Base-by-base conservation (phyloP, 2,329 filamentous ascomycete genomes). In the Pyricularia sp. region DNA sequence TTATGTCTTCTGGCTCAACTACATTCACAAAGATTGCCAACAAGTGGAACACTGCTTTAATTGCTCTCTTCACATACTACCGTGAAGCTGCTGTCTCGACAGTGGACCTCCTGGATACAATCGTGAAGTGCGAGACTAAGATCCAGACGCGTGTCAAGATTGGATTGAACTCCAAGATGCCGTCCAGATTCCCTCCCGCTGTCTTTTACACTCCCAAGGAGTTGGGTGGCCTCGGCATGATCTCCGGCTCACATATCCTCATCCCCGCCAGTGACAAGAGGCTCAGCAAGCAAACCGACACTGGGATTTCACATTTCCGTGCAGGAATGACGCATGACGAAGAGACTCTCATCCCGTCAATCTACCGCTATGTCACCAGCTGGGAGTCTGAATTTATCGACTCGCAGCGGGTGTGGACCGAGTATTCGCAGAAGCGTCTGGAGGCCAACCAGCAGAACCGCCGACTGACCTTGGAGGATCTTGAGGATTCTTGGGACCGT, bases 11-110 rank as follows among this genome's bases (percentile, higher is more conserved):
- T 66, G 96, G 94, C n/a, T 96, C 91, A 5, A 99, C 94, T 0
- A 99, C 94, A 0, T 99, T 99, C 78, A 99, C 94, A 60, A 99
- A 99, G 83, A 99, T 99, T 72, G 94, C 96, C 61, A 99, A 99
- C 79, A 99, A 99, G 79, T 99, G 96, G 94, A 99, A 99, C 77
- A 99, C 94, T 0, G 94, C 91, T 1, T 78, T 99, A 69, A 99
- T 99, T 72, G 93, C 94, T 0, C 84, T 99, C 30, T 99, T 99
- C 78, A 97, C 94, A 0, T 99, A 99, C 77, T 99, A 99, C 74
- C 91, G 94, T 74, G 94, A 99, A 74, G 94, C 94, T 62, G 94
- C 94, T 19, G 93, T 97, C 1, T 96, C 93, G 0, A 99, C 96
- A 0, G 91, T 97, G 67, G 90, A 91, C 67, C 81, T 99, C 4